A percentile compares a stretch with the other conserved stretches of the same genome.
phyloP scores from a whole-genome alignment of 345 rosid species.

The Eucalyptus virginea region DNA sequence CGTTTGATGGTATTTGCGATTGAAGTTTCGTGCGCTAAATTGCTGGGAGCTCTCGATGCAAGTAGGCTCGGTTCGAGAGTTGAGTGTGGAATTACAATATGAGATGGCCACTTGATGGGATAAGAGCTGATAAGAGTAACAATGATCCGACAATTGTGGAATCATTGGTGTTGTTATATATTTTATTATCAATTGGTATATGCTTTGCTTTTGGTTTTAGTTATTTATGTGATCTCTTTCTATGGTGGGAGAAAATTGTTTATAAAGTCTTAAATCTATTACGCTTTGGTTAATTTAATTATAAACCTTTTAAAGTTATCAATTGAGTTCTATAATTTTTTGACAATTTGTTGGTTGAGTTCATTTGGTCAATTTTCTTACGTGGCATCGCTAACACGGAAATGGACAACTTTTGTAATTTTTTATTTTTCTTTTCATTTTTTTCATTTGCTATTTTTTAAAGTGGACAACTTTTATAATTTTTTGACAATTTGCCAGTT shows the following conservation, averaged over 20 bases:
- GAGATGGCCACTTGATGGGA: background rate
- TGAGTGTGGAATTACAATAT: background rate
- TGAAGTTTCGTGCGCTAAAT: background rate
- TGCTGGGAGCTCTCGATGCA: background rate
- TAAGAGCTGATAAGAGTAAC: background rate
- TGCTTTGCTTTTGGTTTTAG: background rate
- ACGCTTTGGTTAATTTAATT: too few relatives aligned
- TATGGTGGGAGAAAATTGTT: too few relatives aligned
- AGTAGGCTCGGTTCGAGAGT: background rate
- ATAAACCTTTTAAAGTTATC: too few relatives aligned
- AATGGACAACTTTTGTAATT: too few relatives aligned
- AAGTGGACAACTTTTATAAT: too few relatives aligned
- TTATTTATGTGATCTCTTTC: background rate
- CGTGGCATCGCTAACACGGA: fast-evolving
- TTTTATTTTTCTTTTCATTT: too few relatives aligned
- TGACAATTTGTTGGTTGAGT: too few relatives aligned
- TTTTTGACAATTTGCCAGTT: too few relatives aligned
- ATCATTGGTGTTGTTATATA: background rate
- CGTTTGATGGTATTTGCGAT: background rate
- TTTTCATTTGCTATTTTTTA: too few relatives aligned
- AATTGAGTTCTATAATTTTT: too few relatives aligned
- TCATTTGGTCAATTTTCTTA: too few relatives aligned
- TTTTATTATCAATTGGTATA: background rate
- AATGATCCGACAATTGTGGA: background rate
- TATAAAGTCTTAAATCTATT: too few relatives aligned